Conservation (phyloP, 306 rosid genomes). For the Quercus parvula region DNA sequence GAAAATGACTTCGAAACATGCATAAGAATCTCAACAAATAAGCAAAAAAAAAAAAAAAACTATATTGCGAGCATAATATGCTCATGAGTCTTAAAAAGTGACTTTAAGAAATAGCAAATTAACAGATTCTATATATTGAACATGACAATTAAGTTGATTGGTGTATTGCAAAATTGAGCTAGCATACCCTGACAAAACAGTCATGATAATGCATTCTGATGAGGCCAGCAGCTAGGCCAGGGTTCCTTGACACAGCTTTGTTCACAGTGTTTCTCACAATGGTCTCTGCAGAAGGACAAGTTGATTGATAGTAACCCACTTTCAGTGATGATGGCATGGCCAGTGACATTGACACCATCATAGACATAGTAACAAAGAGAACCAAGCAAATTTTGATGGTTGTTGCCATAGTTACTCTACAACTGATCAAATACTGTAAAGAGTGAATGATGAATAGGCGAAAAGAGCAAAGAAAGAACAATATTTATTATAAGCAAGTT, state of each 20-base stretch:
- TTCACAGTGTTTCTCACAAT: slow-evolving; percentile 26
- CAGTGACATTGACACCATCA: not conserved
- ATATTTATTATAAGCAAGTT: not conserved
- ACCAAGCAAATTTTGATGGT: not conserved
- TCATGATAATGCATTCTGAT: slow-evolving; percentile 48
- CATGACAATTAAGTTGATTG: not conserved
- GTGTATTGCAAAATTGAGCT: not conserved
- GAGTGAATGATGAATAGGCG: not conserved
- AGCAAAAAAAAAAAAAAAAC: too few species aligned
- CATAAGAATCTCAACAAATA: too few species aligned
- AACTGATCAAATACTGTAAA: not conserved
- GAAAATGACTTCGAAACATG: too few species aligned
- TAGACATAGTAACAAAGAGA: not conserved
- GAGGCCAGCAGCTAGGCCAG: slow-evolving; percentile 39
- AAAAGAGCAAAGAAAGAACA: too few species aligned
- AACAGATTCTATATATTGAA: too few species aligned
- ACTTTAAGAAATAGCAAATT: too few species aligned
- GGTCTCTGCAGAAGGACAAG: slow-evolving; percentile 33
- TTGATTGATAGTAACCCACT: slow-evolving; percentile 23
- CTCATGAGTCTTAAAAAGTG: too few species aligned
- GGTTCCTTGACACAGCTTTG: slow-evolving; percentile 29
- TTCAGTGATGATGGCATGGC: slow-evolving; percentile 9
- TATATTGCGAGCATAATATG: too few species aligned
- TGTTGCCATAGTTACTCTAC: too few species aligned
- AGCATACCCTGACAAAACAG: slow-evolving; percentile 40